Percentiles rank a stretch among this genome's conserved stretches.
Evolutionary conservation across 805 yeast species (phyloP).

Genomic region (Zygosaccharomyces bailii): DNA sequence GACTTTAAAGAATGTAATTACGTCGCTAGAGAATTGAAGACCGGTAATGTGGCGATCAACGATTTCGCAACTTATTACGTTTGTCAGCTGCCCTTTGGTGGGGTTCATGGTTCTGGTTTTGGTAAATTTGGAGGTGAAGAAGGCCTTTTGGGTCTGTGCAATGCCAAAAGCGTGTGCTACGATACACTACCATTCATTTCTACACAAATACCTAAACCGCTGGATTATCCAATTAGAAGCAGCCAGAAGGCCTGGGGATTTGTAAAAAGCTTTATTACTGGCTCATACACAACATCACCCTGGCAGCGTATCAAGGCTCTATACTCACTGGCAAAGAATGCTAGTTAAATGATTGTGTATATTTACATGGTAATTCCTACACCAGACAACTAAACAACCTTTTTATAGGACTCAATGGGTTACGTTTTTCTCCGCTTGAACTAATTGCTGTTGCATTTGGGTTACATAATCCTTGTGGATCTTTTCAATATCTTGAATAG

Average conservation of each 20-base stretch:
- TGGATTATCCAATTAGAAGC: conserved; percentile 87
- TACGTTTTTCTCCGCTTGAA: conserved; percentile 50
- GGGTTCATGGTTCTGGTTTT: conserved; percentile 86
- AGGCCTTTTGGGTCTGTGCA: conserved; percentile 86
- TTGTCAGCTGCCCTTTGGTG: conserved; percentile 97
- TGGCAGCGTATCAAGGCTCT: conserved; percentile 66
- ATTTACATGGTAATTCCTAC: conserved; percentile 1
- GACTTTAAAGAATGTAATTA: conserved; percentile 53
- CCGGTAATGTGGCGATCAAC: conserved; percentile 94
- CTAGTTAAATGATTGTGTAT: conserved; percentile 12
- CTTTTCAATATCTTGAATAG: conserved; percentile 61
- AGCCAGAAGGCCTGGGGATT: conserved; percentile 85
- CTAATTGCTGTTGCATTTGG: conserved; percentile 54
- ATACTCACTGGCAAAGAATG: conserved; percentile 49
- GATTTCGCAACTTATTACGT: conserved; percentile 97
- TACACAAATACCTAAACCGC: conserved; percentile 78
- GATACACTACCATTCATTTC: conserved; percentile 77
- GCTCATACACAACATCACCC: conserved; percentile 72
- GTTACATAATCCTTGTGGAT: conserved; percentile 61
- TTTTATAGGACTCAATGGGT: conserved; percentile 17
- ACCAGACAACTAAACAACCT: neutral
- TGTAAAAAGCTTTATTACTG: conserved; percentile 74
- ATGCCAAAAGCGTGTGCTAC: conserved; percentile 80
- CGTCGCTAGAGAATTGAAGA: conserved; percentile 59
- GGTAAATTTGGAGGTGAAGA: conserved; percentile 99